Evolutionary conservation across 768 basidiomycete genomes (phyloP), one percentile per base, ranked within the genome.

Genomic region (Astraeus odoratus): DNA sequence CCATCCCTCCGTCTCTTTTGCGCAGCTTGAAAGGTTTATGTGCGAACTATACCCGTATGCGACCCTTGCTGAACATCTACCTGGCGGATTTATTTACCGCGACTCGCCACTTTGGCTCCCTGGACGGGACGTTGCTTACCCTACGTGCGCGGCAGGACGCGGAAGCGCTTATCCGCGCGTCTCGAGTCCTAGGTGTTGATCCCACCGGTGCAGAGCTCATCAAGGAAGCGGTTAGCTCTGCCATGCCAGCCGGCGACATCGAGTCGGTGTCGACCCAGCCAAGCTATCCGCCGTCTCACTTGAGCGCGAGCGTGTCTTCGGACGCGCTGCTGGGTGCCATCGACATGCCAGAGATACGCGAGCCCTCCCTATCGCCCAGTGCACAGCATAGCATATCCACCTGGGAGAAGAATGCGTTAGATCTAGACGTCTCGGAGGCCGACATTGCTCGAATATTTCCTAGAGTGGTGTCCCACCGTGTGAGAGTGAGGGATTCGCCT

Each of bases 361-460:
- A 44, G 23, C 29, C 19, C 19, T 19, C 47, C 6, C 37, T 30
- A 15, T 22, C 31, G 18, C 37, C 56, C 5, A 49, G 37, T 15
- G 9, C 50, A 13, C 47, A 42, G 9, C 49, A 39, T 22, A 43
- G 42, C 40, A 8, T 39, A n/a, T n/a, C n/a, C n/a, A n/a, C n/a
- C 2, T 29, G 18, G 24, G 34, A 33, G 20, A 59, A 61, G 19
- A 55, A 58, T 40, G 53, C 54, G 22, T 55, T 61, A 35, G 56
- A 66, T 27, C 53, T 82, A 50, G 83, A 84, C 46, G 78, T 85
- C 4, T 81, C 81, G 5, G 83, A 86, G 59, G 80, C 80, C 46
- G 83, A 90, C 53, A 72, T 86, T 50, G 83, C 83, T 45, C 73
- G 83, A 47, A 78, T 87, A 23, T 75, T 86, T 50, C 84, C 84